Evolutionary conservation across 2,329 filamentous ascomycete species (phyloP).

Genomic region (Fusarium mangiferae): DNA sequence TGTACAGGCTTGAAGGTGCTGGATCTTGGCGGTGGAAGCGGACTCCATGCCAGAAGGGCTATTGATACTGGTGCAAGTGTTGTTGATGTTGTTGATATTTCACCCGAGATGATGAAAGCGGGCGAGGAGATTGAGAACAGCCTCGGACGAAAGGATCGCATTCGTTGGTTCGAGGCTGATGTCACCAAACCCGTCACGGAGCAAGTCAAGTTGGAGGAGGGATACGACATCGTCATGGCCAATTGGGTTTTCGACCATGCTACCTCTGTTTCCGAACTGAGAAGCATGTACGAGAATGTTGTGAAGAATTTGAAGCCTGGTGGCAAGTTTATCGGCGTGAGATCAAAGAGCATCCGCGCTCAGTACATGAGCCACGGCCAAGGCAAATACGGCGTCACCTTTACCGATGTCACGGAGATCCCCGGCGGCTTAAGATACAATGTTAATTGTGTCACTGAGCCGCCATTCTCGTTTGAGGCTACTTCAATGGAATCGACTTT

Average conservation of each 20-base stretch:
- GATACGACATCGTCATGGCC: neutral
- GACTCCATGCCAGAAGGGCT: neutral
- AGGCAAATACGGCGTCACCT: neutral
- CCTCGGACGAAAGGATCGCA: neutral
- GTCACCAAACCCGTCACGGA: neutral
- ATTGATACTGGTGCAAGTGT: neutral
- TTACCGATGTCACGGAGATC: neutral
- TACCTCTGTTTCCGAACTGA: neutral
- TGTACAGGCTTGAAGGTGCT: neutral
- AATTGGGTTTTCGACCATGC: conserved; percentile 4
- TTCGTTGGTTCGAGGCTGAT: neutral
- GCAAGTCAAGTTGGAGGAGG: neutral
- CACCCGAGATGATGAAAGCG: neutral
- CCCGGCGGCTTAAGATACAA: neutral
- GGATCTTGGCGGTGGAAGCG: neutral
- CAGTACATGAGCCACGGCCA: neutral
- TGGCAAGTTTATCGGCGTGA: neutral
- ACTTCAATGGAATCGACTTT: neutral
- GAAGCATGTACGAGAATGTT: neutral
- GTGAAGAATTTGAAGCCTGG: neutral
- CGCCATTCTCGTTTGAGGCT: neutral
- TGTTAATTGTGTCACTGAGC: neutral
- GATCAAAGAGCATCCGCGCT: neutral
- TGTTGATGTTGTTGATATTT: neutral
- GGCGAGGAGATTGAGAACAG: neutral